Evolutionary conservation across 176 grass and related monocot species (phyloP), one percentile per base, ranked within the genome.

Genomic region (Thalia dealbata): DNA sequence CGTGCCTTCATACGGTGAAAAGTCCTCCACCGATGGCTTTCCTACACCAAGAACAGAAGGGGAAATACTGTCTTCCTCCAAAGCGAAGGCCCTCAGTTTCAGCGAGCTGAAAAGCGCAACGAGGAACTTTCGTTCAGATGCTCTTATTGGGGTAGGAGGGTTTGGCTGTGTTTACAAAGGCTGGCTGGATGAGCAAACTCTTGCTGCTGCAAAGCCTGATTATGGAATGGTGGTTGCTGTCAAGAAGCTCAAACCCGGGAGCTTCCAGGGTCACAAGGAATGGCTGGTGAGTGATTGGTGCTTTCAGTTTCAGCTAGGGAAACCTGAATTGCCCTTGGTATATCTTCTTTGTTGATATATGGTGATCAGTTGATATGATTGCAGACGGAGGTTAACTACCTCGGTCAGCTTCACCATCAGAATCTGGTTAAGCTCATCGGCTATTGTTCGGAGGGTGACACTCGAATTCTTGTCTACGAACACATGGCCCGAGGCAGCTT

Each of bases 391-490:
- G 72, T 74, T 24, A 61, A 74, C 72, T 74, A 74, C 29, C 54
- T 74, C 41, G 54, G 72, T 58, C 72, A 59, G 72, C 72, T 74
- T 74, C 72, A 74, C 52, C 72, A 74, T n/a, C 21, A 30, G 1
- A 74, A 74, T 74, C n/a, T 74, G n/a, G 72, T 74, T 61, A 74
- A 74, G 19, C 72, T 74, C 72, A 74, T 74, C 25, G 54, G 72
- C 28, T 61, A 74, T 19, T 61, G 72, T 52, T 74, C 54, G 7
- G 72, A 74, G 30, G 54, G 30, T 43, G 72, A 74, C 12, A 74
- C 59, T 55, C 28, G 32, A n/a, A 52, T 74, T 61, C 52, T 74
- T 28, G 54, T 61, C 35, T 74, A 74, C 14, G 72, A 74, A 60
- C 61, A 43, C 54, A 43, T 74, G 72, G 26, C 52, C 19, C 60